Conservation (phyloP, 805 yeast genomes). For the Metschnikowia proteae region DNA sequence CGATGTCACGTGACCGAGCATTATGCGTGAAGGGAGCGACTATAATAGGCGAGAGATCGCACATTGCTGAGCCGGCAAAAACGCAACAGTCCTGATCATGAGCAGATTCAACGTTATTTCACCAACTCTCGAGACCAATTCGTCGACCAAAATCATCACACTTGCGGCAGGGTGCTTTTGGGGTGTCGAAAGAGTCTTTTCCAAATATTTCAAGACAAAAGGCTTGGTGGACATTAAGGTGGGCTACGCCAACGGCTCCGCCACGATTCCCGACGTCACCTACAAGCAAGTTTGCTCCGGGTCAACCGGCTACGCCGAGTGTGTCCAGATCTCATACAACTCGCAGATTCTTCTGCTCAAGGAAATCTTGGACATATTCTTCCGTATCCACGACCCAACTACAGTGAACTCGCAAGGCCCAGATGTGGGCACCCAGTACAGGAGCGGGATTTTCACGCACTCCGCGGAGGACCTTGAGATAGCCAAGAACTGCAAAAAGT, state of each 20-base stretch:
- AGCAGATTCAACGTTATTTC: constrained; percentile 21
- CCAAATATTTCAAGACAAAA: constrained; percentile 60
- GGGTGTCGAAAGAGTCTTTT: constrained; percentile 84
- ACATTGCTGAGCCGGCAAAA: not conserved
- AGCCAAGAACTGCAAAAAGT: constrained; percentile 46
- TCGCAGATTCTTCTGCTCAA: constrained; percentile 57
- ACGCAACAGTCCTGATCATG: not conserved
- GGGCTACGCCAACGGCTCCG: constrained; percentile 86
- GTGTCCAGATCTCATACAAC: constrained; percentile 77
- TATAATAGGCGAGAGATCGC: not conserved
- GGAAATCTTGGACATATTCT: constrained; percentile 77
- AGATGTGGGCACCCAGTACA: constrained; percentile 84
- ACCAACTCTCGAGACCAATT: constrained; percentile 32
- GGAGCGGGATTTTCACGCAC: constrained; percentile 75
- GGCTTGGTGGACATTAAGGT: constrained; percentile 76
- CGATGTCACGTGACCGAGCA: constrained; percentile 10
- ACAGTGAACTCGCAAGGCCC: constrained; percentile 80
- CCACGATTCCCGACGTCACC: constrained; percentile 36
- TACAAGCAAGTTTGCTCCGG: constrained; percentile 77
- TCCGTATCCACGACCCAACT: constrained; percentile 93
- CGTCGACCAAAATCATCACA: constrained; percentile 35
- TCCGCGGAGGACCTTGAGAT: constrained; percentile 45
- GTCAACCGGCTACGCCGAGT: constrained; percentile 75
- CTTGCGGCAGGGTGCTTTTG: constrained; percentile 71
- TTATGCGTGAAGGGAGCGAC: not conserved